These are phyloP conservation scores for Collybia mongolica DNA, from an alignment of 768 basidiomycete species.

Conservation along the genomic window DNA sequence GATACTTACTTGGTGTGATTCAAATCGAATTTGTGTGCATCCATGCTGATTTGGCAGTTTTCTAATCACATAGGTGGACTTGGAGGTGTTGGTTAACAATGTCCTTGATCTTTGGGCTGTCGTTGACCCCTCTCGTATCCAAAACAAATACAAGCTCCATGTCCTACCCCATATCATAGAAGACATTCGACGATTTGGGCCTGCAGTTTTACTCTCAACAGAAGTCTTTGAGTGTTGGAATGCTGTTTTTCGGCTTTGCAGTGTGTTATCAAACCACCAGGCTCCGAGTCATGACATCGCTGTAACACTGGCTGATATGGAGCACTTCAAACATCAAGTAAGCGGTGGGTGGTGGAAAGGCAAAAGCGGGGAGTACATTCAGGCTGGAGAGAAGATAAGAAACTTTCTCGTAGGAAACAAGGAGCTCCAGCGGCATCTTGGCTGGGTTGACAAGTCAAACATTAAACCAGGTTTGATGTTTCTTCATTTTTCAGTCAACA, in stretches of 20 bases:
- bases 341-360: conserved; percentile 24
- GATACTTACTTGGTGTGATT: conserved; percentile 22
- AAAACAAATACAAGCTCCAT: conserved; percentile 29
- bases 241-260: conserved; percentile 32
- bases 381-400: conserved; percentile 15
- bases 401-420: conserved; percentile 9
- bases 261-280: conserved; percentile 32
- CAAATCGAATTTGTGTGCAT: not conserved
- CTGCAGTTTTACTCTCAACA: conserved; percentile 22
- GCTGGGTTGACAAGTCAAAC: conserved; percentile 9
- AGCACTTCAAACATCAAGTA: conserved; percentile 26
- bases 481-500: no score
- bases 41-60: not conserved
- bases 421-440: conserved; percentile 17
- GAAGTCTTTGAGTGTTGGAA: conserved; percentile 38
- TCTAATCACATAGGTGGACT: not conserved
- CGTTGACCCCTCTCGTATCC: conserved; percentile 24
- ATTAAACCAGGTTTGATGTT: not conserved
- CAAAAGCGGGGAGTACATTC: conserved; percentile 12
- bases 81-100: conserved; percentile 20
- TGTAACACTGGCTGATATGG: conserved; percentile 16
- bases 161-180: conserved; percentile 23
- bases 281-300: conserved; percentile 36
- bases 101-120: conserved; percentile 25
- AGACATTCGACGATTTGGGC: conserved; percentile 26